Percentiles rank a stretch among this genome's conserved stretches.
Evolutionary conservation across 257 asterid species (phyloP).

Genomic region (Solanum ahanhuiri): DNA sequence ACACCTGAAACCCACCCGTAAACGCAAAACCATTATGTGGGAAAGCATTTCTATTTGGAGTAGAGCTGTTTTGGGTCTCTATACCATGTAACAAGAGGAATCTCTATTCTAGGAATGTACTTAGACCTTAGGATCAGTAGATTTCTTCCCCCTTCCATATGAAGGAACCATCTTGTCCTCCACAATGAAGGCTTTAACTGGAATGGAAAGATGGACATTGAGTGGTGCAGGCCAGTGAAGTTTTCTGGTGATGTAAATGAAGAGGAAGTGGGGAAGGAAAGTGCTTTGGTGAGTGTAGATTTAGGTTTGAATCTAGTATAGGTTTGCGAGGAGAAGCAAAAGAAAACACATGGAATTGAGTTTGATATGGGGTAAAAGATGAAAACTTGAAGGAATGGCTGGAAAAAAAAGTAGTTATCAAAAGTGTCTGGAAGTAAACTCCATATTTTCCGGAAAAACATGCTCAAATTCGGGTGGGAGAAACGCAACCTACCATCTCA

Average conservation of each 20-base stretch:
- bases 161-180: conserved; percentile 57
- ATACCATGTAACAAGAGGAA: conserved; percentile 7
- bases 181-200: conserved; percentile 50
- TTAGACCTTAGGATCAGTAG: conserved; percentile 57
- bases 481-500: not conserved
- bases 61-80: conserved; percentile 29
- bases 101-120: conserved; percentile 37
- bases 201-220: conserved; percentile 34
- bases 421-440: not conserved
- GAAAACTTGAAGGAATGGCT: not conserved
- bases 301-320: not conserved
- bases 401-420: not conserved
- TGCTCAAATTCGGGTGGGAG: not conserved
- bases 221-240: not conserved
- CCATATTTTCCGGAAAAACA: not conserved
- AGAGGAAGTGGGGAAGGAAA: not conserved
- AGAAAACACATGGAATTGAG: not conserved
- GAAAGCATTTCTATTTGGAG: conserved; percentile 27
- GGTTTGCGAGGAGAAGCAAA: not conserved
- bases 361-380: not conserved
- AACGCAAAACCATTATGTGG: conserved; percentile 22
- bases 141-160: conserved; percentile 56
- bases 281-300: not conserved
- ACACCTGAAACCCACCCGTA: conserved; percentile 10
- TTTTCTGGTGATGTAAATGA: not conserved